A percentile compares a stretch with the other conserved stretches of the same genome.
These are phyloP conservation scores for Jimgerdemannia flammicorona DNA, from an alignment of 192 early-diverging fungal species.

Conservation along the genomic window DNA sequence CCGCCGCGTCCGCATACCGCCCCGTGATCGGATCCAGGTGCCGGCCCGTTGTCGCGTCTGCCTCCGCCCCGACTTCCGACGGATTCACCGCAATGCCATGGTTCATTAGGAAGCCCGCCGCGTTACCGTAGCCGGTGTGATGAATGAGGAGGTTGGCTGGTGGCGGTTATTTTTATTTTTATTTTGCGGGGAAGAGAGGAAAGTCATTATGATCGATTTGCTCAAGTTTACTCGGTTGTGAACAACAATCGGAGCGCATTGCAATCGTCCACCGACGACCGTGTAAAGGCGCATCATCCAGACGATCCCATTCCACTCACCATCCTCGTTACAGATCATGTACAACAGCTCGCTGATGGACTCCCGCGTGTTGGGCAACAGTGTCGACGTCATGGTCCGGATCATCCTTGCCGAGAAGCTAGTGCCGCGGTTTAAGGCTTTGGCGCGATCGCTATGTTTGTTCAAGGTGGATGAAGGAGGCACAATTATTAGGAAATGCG, in stretches of 20 bases:
- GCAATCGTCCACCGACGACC: no score
- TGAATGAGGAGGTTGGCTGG: conserved; percentile 57
- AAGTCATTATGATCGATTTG: conserved; percentile 2
- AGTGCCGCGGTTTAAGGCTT: conserved; percentile 62
- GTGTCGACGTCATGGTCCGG: conserved; percentile 62
- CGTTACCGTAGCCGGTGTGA: conserved; percentile 91
- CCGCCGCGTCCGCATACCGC: conserved; percentile 44
- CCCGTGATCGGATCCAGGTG: conserved; percentile 91
- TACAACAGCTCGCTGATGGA: conserved; percentile 63
- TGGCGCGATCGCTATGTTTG: conserved; percentile 59
- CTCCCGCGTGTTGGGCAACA: conserved; percentile 53
- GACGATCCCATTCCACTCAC: conserved; percentile 30
- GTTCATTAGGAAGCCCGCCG: conserved; percentile 84
- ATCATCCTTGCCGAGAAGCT: conserved; percentile 62
- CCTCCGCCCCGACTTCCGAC: conserved; percentile 15
- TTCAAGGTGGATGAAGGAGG: background rate
- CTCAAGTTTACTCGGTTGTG: background rate
- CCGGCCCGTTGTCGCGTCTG: conserved; percentile 11
- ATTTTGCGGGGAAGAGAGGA: no score
- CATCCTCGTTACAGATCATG: conserved; percentile 64
- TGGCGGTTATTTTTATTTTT: no score
- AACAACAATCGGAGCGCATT: background rate
- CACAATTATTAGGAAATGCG: background rate
- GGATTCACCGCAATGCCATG: conserved; percentile 57
- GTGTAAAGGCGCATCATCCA: no score